These are phyloP conservation scores for Lyophyllum shimeji DNA, from an alignment of 768 basidiomycete genomes.

Conservation along the genomic window DNA sequence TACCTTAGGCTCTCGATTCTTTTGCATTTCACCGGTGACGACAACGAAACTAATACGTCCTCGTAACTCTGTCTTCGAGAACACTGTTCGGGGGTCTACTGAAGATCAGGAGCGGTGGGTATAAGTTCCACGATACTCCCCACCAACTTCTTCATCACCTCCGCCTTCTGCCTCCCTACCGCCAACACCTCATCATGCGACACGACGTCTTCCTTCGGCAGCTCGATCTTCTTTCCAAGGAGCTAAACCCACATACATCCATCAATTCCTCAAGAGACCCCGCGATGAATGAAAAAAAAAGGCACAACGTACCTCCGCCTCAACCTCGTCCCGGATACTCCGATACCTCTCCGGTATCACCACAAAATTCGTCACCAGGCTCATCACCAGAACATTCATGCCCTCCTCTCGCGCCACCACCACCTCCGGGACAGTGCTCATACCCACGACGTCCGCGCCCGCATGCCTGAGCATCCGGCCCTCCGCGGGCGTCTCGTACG, in stretches of 20 bases:
- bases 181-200: conserved; percentile 80
- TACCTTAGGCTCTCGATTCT: no score
- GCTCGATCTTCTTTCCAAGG: conserved; percentile 50
- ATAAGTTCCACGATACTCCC: conserved; percentile 53
- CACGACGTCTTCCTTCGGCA: conserved; percentile 45
- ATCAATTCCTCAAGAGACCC: neutral
- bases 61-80: no score
- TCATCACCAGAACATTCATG: conserved; percentile 74
- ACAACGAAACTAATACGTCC: no score
- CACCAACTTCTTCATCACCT: conserved; percentile 71
- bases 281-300: neutral
- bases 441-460: conserved; percentile 90
- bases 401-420: conserved; percentile 76
- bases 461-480: conserved; percentile 71
- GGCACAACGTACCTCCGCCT: conserved; percentile 60
- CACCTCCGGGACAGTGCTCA: conserved; percentile 93
- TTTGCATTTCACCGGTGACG: no score
- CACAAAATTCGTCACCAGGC: conserved; percentile 85
- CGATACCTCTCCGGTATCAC: conserved; percentile 67
- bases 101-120: conserved; percentile 10
- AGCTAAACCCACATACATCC: conserved; percentile 42
- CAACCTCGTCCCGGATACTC: conserved; percentile 72
- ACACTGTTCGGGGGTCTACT: no score
- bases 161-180: conserved; percentile 65
- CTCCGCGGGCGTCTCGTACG: conserved; percentile 88